Percentiles rank a stretch among this genome's conserved stretches.
Conservation (phyloP, 2,329 filamentous ascomycete species). For the Fusarium tricinctum region DNA sequence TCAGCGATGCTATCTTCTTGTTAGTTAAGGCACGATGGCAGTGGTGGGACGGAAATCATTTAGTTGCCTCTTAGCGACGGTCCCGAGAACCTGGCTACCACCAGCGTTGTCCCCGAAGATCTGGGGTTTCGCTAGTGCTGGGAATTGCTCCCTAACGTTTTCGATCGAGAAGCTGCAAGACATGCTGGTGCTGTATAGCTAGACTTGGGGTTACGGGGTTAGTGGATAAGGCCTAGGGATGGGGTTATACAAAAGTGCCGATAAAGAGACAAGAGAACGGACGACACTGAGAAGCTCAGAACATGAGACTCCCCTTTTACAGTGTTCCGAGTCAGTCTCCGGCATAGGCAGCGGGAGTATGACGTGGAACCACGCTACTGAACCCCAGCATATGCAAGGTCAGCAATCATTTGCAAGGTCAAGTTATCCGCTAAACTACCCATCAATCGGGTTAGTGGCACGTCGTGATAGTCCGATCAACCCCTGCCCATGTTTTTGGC, state of each 20-base stretch:
- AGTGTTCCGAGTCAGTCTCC: not conserved
- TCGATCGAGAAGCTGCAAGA: not conserved
- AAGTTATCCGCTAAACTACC: too few species aligned
- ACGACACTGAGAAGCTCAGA: not conserved
- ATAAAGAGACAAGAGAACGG: not conserved
- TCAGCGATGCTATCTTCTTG: not conserved
- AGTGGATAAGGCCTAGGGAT: not conserved
- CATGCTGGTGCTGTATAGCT: not conserved
- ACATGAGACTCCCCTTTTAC: not conserved
- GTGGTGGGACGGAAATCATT: not conserved
- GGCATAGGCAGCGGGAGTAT: not conserved
- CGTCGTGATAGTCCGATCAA: not conserved
- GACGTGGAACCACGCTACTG: not conserved
- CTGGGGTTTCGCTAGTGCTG: not conserved
- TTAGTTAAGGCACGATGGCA: not conserved
- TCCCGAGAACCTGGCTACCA: conserved; percentile 9
- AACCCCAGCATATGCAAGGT: conserved; percentile 5
- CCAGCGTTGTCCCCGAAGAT: conserved; percentile 11
- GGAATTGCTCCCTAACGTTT: not conserved
- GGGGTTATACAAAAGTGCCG: not conserved
- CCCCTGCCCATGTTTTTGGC: not conserved
- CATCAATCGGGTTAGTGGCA: too few species aligned
- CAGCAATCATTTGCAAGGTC: not conserved
- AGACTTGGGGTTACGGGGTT: not conserved
- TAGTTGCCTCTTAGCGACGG: conserved; percentile 1